Conservation (phyloP, 2,329 filamentous ascomycete genomes). For the Penicillium sclerotiorum region DNA sequence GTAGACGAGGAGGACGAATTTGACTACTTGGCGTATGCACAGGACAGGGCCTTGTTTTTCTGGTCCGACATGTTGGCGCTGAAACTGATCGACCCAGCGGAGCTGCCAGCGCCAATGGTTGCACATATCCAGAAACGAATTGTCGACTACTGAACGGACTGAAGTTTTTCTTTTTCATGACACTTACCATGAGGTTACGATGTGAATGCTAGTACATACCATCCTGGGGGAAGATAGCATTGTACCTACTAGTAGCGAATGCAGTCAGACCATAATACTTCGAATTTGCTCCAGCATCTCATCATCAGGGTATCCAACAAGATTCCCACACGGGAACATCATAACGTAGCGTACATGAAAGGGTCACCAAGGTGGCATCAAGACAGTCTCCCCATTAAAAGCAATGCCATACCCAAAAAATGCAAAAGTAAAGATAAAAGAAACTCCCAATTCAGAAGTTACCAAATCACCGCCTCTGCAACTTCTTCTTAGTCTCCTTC, state of each 20-base stretch:
- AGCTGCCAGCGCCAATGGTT: constrained; percentile 71
- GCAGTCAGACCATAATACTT: constrained; percentile 5
- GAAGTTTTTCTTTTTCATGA: background rate
- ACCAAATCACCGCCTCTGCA: constrained; percentile 30
- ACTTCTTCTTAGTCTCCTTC: constrained; percentile 44
- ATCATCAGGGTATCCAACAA: constrained; percentile 1
- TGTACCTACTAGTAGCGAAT: constrained; percentile 2
- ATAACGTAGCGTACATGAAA: too few species aligned
- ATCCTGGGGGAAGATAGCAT: background rate
- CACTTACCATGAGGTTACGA: constrained; percentile 16
- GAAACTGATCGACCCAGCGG: constrained; percentile 73
- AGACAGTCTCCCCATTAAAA: too few species aligned
- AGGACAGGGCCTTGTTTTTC: constrained; percentile 89
- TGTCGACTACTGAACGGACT: constrained; percentile 59
- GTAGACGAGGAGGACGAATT: constrained; percentile 73
- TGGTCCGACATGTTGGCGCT: constrained; percentile 85
- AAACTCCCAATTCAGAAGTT: background rate
- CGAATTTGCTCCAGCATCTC: background rate
- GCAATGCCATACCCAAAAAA: too few species aligned
- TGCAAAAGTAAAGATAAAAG: background rate
- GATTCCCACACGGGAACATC: too few species aligned
- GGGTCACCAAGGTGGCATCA: too few species aligned
- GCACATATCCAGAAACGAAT: constrained; percentile 63
- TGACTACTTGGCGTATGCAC: constrained; percentile 89
- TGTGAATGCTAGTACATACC: constrained; percentile 20